phyloP scores from a whole-genome alignment of 2,329 filamentous ascomycete species.

The Fusarium globosum region DNA sequence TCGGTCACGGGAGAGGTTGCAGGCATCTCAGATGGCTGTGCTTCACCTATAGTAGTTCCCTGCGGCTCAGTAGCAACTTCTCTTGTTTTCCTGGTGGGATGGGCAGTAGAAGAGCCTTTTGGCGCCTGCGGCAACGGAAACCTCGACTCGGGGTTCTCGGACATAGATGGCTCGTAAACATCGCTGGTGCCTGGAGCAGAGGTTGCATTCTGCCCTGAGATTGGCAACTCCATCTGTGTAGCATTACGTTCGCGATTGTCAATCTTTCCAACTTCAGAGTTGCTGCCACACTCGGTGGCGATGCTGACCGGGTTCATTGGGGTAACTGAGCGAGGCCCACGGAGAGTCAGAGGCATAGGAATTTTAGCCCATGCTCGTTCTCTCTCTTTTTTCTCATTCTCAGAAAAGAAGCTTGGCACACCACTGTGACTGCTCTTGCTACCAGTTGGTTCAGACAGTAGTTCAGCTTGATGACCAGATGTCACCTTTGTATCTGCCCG shows the following conservation, averaged over 20 bases:
- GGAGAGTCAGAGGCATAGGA: conserved; percentile 48
- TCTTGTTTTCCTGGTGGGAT: neutral
- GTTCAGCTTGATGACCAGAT: neutral
- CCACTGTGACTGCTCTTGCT: conserved; percentile 13
- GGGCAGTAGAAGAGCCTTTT: neutral
- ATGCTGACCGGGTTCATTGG: conserved; percentile 1
- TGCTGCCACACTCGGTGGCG: neutral
- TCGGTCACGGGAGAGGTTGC: neutral
- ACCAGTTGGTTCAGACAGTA: neutral
- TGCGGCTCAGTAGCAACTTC: neutral
- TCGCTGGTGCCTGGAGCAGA: conserved; percentile 24
- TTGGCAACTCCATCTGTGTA: conserved; percentile 17
- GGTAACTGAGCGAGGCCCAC: conserved; percentile 20
- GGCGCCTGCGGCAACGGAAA: neutral
- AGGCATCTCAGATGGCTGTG: neutral
- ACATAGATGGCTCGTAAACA: conserved; percentile 12
- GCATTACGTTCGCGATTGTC: conserved; percentile 9
- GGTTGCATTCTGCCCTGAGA: conserved; percentile 13
- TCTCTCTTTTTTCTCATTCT: conserved; percentile 47
- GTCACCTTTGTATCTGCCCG: neutral
- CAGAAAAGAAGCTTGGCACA: conserved; percentile 43
- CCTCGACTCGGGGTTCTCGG: neutral
- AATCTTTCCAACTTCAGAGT: neutral
- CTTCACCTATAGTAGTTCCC: neutral
- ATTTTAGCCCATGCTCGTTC: conserved; percentile 50